Conservation (phyloP, 2,329 filamentous ascomycete species). For the Nothophoma quercina region DNA sequence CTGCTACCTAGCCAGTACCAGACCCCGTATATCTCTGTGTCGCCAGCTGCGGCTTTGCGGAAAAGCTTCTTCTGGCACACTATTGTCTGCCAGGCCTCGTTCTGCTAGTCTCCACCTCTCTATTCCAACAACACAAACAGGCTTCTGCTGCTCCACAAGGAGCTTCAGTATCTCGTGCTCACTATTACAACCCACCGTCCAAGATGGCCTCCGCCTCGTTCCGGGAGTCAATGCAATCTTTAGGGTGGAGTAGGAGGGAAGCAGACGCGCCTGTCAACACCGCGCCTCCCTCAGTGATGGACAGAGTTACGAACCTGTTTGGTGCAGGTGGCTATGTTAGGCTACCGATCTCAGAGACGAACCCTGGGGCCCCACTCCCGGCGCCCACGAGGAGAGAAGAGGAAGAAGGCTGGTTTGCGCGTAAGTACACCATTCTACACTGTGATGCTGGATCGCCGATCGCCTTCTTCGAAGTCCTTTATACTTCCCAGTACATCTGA, state of each 20-base stretch:
- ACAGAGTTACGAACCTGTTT: conserved; percentile 83
- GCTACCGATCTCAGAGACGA: conserved; percentile 79
- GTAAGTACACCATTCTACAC: conserved; percentile 69
- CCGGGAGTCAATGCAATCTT: conserved; percentile 90
- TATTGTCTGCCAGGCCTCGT: conserved; percentile 20
- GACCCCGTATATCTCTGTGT: conserved; percentile 39
- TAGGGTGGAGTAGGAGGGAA: conserved; percentile 92
- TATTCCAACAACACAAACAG: conserved; percentile 24
- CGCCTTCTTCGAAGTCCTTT: conserved; percentile 4
- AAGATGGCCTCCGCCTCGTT: conserved; percentile 87
- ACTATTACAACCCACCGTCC: conserved; percentile 6
- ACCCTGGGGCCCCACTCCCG: conserved; percentile 82
- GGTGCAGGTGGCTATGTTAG: conserved; percentile 85
- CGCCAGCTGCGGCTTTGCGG: conserved; percentile 47
- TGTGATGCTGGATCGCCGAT: conserved; percentile 27
- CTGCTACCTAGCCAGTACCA: conserved; percentile 20
- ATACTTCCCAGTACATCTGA: conserved; percentile 20
- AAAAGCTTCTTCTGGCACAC: conserved; percentile 37
- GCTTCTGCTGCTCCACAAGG: conserved; percentile 14
- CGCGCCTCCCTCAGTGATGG: conserved; percentile 75
- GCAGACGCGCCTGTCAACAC: conserved; percentile 78
- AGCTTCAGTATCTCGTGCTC: conserved; percentile 11
- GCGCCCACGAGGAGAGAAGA: conserved; percentile 86
- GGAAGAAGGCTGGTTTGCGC: conserved; percentile 92
- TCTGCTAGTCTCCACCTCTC: conserved; percentile 18